A percentile compares a stretch with the other conserved stretches of the same genome.
phyloP scores from a whole-genome alignment of 768 basidiomycete genomes.

The Naganishia onofrii region DNA sequence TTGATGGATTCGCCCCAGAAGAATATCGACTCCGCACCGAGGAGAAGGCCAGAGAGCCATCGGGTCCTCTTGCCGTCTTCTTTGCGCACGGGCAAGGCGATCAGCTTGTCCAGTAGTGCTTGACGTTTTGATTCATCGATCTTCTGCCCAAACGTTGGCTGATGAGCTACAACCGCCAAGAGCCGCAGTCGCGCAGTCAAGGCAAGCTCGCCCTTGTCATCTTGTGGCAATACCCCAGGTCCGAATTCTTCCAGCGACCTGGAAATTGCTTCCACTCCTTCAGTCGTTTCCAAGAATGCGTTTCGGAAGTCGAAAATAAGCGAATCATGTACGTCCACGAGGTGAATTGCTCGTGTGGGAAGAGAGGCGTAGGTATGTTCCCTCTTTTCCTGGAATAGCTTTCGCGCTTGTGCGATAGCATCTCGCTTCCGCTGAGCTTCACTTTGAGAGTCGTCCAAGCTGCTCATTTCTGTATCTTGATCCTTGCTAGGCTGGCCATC shows the following conservation, averaged over 20 bases:
- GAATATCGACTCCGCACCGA: conserved; percentile 80
- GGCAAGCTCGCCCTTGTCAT: conserved; percentile 8
- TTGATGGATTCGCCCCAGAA: conserved; percentile 71
- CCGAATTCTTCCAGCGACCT: conserved; percentile 69
- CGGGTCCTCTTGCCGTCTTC: conserved; percentile 58
- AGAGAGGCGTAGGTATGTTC: conserved; percentile 67
- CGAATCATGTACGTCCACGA: conserved; percentile 82
- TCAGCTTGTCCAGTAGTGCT: conserved; percentile 20
- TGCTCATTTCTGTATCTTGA: background rate
- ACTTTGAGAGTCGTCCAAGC: background rate
- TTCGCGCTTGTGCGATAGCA: conserved; percentile 13
- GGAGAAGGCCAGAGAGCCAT: conserved; percentile 82
- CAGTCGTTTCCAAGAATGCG: conserved; percentile 68
- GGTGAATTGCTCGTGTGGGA: conserved; percentile 66
- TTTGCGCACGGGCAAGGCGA: conserved; percentile 9
- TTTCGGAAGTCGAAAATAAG: conserved; percentile 83
- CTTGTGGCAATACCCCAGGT: conserved; percentile 36
- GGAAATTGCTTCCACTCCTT: conserved; percentile 67
- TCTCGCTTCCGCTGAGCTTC: conserved; percentile 57
- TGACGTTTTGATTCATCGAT: conserved; percentile 23
- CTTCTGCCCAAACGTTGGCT: conserved; percentile 58
- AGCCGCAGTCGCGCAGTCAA: conserved; percentile 79
- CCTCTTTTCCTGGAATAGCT: conserved; percentile 59
- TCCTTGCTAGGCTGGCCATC: background rate
- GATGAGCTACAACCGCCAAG: conserved; percentile 76